Evolutionary conservation across 1,284 basidiomycete genomes (phyloP), one percentile per base, ranked within the genome.

Genomic region (Leccinum griseonigrum): DNA sequence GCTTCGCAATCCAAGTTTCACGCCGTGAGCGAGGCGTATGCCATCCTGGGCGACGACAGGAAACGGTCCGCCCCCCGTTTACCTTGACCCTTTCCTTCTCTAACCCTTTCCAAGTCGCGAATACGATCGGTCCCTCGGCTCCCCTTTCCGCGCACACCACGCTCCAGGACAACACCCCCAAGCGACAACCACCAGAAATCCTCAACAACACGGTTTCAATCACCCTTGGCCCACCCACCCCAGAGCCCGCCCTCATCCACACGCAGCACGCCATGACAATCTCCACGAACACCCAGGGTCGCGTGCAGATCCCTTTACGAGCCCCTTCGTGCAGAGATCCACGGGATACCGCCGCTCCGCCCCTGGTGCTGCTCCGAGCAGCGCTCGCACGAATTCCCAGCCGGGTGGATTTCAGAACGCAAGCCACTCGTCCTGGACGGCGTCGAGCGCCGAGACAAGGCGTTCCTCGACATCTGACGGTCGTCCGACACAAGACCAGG

Each of bases 21-120:
- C 57, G 75, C 73, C 1, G 76, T 81, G 56, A 83, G 79, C 64
- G 81, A 82, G 51, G 82, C 83, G 1, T 84, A 83, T 60, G 69
- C 76, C 1, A 66, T 81, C 26, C 70, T 84, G 5, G 77, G 79
- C 8, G 77, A 84, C 59, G 81, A 82, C 61, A 70, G 81, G 54
- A 76, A 78, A 68, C 74, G 81, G 83, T 80, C 59, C 55, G 76
- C 36, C 2, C 1, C 22, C 10, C 4, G 32, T 0, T 4, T 29
- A 1, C 48, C 0, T 3, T 2, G 40, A 7, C 14, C 0, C 16
- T 16, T 6, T 8, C n/a, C 18, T 3, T 40, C 14, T 8, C 29
- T 59, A 29, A 69, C 9, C 4, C 29, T 22, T 18, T 14, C 11
- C 43, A 73, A 22, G 74, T 51, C 73, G 74, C 16, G 72, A 71